Base-by-base conservation (phyloP, 148 eudicot genomes). In the Chenopodium quinoa region DNA sequence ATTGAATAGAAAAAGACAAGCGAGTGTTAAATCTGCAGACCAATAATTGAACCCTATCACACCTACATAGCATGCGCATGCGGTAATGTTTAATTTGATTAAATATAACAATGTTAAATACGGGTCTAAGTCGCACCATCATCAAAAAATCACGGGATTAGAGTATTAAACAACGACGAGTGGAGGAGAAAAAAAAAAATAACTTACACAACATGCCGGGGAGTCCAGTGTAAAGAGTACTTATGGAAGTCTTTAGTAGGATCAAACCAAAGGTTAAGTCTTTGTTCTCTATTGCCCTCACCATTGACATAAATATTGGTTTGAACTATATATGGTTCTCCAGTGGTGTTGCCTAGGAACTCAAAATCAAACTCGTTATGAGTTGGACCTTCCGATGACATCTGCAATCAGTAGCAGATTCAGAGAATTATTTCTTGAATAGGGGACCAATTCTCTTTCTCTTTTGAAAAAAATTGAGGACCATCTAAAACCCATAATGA, bases 351-450 rank as follows among this genome's bases (percentile, higher is more conserved):
- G 6, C 98, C 98, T 66, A 94, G 71, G 74, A 94, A 94, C 88
- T 94, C 98, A n/a, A 91, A 94, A 88, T 94, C 98, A 78, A 94
- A 92, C 80, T 94, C 98, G 78, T 94, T 90, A 80, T 94, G 98
- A 13, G 56, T 86, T 52, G 97, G 82, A 60, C 98, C 98, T 0
- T 91, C 97, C 3, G 98, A 94, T 78, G 98, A 91, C 98, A 94
- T 94, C 98, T 94, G 87, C 82, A 79, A 56, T 56, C 22, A 56
- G 7, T 14, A 3, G 62, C 62, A 6, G 22, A 56, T 2, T 17
- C 62, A 56, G 60, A 56, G 3, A 17, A 14, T 56, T 17, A 56
- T 56, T 17, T 14, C 4, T 2, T 40, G 1, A 40, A 40, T 12
- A 3, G 62, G 19, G 22, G 4, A 56, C 22, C 54, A 9, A 12